Conservation (phyloP, 2,329 filamentous ascomycete genomes). For the Colletotrichum filicis region DNA sequence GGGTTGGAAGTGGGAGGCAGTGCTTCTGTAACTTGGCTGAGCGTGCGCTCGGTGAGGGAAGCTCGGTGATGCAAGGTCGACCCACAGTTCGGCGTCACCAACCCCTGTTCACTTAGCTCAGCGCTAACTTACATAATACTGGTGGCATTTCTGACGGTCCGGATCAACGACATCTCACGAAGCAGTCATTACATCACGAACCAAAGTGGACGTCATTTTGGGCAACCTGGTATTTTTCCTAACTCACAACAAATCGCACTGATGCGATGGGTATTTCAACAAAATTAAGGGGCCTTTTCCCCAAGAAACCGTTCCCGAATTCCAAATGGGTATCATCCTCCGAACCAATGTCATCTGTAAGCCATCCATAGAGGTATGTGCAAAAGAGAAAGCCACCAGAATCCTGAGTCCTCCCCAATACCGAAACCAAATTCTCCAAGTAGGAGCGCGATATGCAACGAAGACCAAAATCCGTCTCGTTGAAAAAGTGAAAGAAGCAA, state of each 20-base stretch:
- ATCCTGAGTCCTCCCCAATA: background rate
- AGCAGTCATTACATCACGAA: background rate
- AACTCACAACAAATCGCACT: slow-evolving; percentile 1
- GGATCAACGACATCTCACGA: slow-evolving; percentile 5
- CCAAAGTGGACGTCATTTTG: background rate
- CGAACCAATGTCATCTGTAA: background rate
- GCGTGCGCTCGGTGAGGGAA: slow-evolving; percentile 27
- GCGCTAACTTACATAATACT: slow-evolving; percentile 12
- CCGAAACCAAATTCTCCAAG: background rate
- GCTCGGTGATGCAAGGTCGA: slow-evolving; percentile 26
- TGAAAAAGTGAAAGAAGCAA: background rate
- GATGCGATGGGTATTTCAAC: slow-evolving; percentile 13
- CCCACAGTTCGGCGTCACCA: background rate
- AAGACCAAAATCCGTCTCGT: background rate
- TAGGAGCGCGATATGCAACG: too few species aligned
- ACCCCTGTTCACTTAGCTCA: slow-evolving; percentile 26
- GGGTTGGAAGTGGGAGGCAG: slow-evolving; percentile 26
- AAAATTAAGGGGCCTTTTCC: background rate
- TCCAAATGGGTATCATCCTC: background rate
- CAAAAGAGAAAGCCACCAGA: background rate
- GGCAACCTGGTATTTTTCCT: background rate
- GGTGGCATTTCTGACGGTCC: background rate
- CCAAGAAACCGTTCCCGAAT: background rate
- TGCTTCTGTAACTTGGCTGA: slow-evolving; percentile 30
- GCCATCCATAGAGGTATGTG: background rate